Evolutionary conservation across 805 yeast genomes (phyloP).

Genomic region (Saturnispora diversa): DNA sequence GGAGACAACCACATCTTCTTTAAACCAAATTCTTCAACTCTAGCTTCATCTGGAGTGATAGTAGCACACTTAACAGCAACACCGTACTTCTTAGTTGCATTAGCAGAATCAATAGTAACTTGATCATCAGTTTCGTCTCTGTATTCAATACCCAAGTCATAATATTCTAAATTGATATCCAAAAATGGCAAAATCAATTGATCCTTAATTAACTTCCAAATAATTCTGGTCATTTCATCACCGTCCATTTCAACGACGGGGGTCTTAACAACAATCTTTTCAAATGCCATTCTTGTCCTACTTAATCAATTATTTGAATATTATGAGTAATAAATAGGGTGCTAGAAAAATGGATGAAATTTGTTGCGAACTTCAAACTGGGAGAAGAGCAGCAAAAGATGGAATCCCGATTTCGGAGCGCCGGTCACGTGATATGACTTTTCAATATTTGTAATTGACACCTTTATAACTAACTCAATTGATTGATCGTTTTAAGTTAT

Average conservation of each 20-base stretch:
- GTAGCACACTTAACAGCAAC: slow-evolving; percentile 98
- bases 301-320: too few relatives aligned
- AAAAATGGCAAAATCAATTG: slow-evolving; percentile 78
- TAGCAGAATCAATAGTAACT: slow-evolving; percentile 84
- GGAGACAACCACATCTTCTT: slow-evolving; percentile 98
- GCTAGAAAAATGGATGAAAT: too few relatives aligned
- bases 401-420: too few relatives aligned
- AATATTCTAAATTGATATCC: slow-evolving; percentile 83
- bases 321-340: too few relatives aligned
- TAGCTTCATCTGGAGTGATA: slow-evolving; percentile 95
- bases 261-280: slow-evolving; percentile 68
- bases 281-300: slow-evolving; percentile 18
- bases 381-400: too few relatives aligned
- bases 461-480: too few relatives aligned
- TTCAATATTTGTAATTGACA: too few relatives aligned
- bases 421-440: too few relatives aligned
- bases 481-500: too few relatives aligned
- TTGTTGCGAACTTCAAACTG: too few relatives aligned
- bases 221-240: slow-evolving; percentile 94
- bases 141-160: slow-evolving; percentile 79
- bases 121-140: slow-evolving; percentile 84
- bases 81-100: slow-evolving; percentile 78
- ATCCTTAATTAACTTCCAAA: slow-evolving; percentile 87
- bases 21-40: slow-evolving; percentile 82
- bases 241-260: slow-evolving; percentile 98